Conservation (phyloP, 768 basidiomycete genomes). For the Suillus hirtellus region DNA sequence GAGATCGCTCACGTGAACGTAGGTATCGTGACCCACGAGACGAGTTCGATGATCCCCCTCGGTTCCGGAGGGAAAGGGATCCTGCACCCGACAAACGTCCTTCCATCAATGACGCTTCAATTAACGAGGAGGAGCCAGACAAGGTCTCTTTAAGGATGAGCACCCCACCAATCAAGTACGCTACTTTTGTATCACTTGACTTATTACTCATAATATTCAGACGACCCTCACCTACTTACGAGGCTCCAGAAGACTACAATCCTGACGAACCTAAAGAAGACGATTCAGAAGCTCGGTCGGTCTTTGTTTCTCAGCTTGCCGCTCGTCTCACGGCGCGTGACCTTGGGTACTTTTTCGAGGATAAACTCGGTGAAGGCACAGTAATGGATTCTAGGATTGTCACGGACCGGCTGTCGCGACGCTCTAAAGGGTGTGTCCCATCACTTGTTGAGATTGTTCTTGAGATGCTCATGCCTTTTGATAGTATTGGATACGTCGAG, state of each 20-base stretch:
- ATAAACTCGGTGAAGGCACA: constrained; percentile 89
- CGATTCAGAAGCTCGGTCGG: constrained; percentile 97
- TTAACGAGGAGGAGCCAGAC: constrained; percentile 35
- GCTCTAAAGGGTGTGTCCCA: constrained; percentile 89
- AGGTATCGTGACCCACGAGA: constrained; percentile 55
- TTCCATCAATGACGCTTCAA: constrained; percentile 41
- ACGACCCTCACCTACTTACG: constrained; percentile 72
- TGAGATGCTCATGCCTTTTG: constrained; percentile 11
- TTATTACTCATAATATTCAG: constrained; percentile 35
- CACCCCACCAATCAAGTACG: constrained; percentile 50
- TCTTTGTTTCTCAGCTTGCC: constrained; percentile 98
- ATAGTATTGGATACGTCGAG: constrained; percentile 97
- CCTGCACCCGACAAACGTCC: constrained; percentile 41
- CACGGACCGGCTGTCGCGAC: constrained; percentile 89
- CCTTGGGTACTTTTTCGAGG: constrained; percentile 98
- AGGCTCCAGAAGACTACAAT: constrained; percentile 68
- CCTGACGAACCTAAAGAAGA: constrained; percentile 92
- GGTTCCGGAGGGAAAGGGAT: constrained; percentile 44
- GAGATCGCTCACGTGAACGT: constrained; percentile 55
- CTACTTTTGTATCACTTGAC: constrained; percentile 14
- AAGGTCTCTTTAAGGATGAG: constrained; percentile 35
- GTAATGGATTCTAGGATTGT: constrained; percentile 97
- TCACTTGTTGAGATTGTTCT: constrained; percentile 1
- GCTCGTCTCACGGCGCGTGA: constrained; percentile 96
- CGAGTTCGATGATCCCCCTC: constrained; percentile 59